Evolutionary conservation across 2,329 filamentous ascomycete species (phyloP).

Genomic region (Neonectria hederae): DNA sequence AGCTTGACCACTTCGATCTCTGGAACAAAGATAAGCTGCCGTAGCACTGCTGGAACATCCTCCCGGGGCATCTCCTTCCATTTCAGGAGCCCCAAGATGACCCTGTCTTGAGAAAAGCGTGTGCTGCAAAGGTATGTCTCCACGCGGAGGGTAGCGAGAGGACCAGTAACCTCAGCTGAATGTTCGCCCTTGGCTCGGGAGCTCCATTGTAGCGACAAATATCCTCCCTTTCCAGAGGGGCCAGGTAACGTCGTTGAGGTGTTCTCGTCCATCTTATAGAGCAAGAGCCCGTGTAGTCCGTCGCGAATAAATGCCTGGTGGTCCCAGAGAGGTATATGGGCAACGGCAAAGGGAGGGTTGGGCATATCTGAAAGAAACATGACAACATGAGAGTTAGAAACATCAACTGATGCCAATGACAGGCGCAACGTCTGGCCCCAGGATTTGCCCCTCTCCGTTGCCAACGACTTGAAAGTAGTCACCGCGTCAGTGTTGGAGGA

Average conservation of each 20-base stretch:
- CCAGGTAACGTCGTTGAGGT: conserved; percentile 74
- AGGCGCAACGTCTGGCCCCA: conserved; percentile 93
- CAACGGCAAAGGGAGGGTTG: conserved; percentile 87
- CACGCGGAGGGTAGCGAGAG: conserved; percentile 80
- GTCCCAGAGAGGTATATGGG: conserved; percentile 94
- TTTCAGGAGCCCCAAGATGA: conserved; percentile 82
- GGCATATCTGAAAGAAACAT: conserved; percentile 90
- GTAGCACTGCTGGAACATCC: conserved; percentile 77
- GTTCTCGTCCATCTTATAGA: conserved; percentile 93
- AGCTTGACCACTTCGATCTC: conserved; percentile 99
- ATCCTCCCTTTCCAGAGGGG: conserved; percentile 80
- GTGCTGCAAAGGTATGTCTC: conserved; percentile 95
- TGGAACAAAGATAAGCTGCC: conserved; percentile 89
- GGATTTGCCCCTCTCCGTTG: conserved; percentile 77
- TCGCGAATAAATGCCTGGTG: conserved; percentile 89
- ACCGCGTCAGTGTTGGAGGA: conserved; percentile 82
- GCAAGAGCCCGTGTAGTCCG: conserved; percentile 79
- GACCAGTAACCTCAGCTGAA: conserved; percentile 79
- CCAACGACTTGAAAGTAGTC: conserved; percentile 89
- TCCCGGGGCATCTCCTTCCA: conserved; percentile 83
- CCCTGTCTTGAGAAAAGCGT: conserved; percentile 90
- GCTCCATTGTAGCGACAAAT: conserved; percentile 85
- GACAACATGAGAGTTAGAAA: conserved; percentile 84
- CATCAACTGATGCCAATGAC: conserved; percentile 80
- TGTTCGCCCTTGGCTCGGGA: conserved; percentile 72